Percentiles rank a stretch among this genome's conserved stretches.
These are phyloP conservation scores for Aspergillus hancockii DNA, from an alignment of 495 filamentous ascomycete genomes.

Conservation along the genomic window DNA sequence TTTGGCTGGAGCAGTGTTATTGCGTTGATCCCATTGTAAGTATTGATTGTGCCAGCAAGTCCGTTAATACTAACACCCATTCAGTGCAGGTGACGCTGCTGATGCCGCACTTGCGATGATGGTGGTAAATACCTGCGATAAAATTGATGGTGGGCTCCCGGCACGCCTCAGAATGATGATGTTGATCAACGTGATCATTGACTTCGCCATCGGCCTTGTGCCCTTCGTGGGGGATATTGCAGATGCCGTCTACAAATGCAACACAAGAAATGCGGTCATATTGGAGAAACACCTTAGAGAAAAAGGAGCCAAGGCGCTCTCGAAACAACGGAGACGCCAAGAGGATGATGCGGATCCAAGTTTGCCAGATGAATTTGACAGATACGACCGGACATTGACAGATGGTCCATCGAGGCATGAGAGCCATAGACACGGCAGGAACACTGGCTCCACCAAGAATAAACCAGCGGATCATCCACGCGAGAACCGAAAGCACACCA, in stretches of 20 bases:
- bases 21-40: constrained; percentile 76
- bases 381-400: constrained; percentile 26
- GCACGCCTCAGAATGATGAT: constrained; percentile 58
- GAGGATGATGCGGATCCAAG: constrained; percentile 33
- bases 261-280: constrained; percentile 74
- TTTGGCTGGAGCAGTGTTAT: constrained; percentile 86
- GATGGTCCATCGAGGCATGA: constrained; percentile 10
- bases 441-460: constrained; percentile 22
- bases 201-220: constrained; percentile 79
- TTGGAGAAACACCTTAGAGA: constrained; percentile 71
- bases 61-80: constrained; percentile 2
- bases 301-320: constrained; percentile 33
- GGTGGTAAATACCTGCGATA: constrained; percentile 65
- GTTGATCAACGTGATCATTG: constrained; percentile 73
- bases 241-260: constrained; percentile 68
- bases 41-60: constrained; percentile 13
- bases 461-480: constrained; percentile 26
- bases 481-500: constrained; percentile 23
- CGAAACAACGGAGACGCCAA: constrained; percentile 22
- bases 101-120: constrained; percentile 63
- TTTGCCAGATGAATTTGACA: constrained; percentile 45
- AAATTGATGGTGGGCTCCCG: constrained; percentile 72
- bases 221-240: constrained; percentile 83
- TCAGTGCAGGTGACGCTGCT: constrained; percentile 71
- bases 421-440: constrained; percentile 6